These are phyloP conservation scores for Trichophyton mentagrophytes DNA, from an alignment of 2,329 filamentous ascomycete genomes.

Conservation along the genomic window DNA sequence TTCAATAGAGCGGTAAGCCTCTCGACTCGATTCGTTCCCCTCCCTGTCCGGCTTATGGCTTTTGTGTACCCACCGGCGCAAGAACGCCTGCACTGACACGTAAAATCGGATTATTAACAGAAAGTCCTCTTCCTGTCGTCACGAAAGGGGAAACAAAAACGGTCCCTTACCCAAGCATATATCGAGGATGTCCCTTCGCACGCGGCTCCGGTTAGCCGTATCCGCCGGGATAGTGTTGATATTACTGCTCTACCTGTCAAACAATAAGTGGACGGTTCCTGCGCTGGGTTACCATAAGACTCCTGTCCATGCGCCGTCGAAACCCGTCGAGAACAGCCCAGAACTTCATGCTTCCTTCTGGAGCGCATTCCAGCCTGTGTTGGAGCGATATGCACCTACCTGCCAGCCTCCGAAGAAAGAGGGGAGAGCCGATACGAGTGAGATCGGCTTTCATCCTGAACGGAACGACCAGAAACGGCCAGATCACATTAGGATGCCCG, in stretches of 20 bases:
- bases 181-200: background rate
- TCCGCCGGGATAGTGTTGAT: background rate
- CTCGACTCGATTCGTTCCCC: background rate
- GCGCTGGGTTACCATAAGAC: background rate
- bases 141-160: background rate
- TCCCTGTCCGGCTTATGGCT: background rate
- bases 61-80: background rate
- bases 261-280: background rate
- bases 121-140: background rate
- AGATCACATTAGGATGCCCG: slow-evolving; percentile 21
- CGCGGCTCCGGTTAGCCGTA: background rate
- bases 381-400: slow-evolving; percentile 22
- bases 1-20: background rate
- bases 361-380: slow-evolving; percentile 22
- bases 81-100: background rate
- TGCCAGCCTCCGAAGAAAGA: slow-evolving; percentile 20
- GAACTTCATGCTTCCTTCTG: slow-evolving; percentile 23
- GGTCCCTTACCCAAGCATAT: background rate
- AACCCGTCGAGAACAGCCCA: slow-evolving; percentile 5
- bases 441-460: slow-evolving; percentile 18
- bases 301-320: background rate
- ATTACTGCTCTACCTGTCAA: background rate
- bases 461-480: slow-evolving; percentile 19
- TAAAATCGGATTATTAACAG: background rate
- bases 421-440: slow-evolving; percentile 16